phyloP scores from a whole-genome alignment of 768 basidiomycete species.

The Kwoniella pini region DNA sequence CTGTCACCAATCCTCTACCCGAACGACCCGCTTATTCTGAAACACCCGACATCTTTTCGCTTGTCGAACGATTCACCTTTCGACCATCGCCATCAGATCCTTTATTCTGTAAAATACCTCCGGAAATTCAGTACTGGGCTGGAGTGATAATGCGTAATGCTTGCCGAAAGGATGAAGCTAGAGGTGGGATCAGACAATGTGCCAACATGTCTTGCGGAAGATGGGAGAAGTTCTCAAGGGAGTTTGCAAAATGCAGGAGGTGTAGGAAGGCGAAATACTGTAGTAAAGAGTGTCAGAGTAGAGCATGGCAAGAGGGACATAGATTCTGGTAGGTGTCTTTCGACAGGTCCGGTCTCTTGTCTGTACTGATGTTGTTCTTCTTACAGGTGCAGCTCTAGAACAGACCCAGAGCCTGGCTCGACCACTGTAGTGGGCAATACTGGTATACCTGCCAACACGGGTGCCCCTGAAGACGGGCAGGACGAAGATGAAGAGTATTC shows the following conservation, averaged over 20 bases:
- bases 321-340: slow-evolving; percentile 84
- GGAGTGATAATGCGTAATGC: slow-evolving; percentile 99
- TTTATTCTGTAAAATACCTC: slow-evolving; percentile 69
- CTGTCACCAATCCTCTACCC: slow-evolving; percentile 36
- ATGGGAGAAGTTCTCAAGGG: slow-evolving; percentile 89
- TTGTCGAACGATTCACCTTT: slow-evolving; percentile 96
- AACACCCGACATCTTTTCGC: slow-evolving; percentile 78
- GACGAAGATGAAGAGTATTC: slow-evolving; percentile 31
- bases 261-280: slow-evolving; percentile 99
- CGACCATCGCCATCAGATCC: slow-evolving; percentile 80
- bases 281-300: slow-evolving; percentile 93
- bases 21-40: slow-evolving; percentile 50
- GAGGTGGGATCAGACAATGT: slow-evolving; percentile 93
- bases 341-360: too few relatives aligned
- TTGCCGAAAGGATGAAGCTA: slow-evolving; percentile 90
- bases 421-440: slow-evolving; percentile 6
- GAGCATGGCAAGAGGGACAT: slow-evolving; percentile 94
- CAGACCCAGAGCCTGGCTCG: slow-evolving; percentile 24
- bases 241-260: slow-evolving; percentile 94
- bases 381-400: slow-evolving; percentile 34
- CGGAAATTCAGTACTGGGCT: slow-evolving; percentile 98
- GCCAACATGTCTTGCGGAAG: slow-evolving; percentile 97
- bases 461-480: slow-evolving; percentile 18
- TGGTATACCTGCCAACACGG: neutral
- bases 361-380: too few relatives aligned